phyloP scores from a whole-genome alignment of 805 yeast genomes.

The Candida sphagnicola region DNA sequence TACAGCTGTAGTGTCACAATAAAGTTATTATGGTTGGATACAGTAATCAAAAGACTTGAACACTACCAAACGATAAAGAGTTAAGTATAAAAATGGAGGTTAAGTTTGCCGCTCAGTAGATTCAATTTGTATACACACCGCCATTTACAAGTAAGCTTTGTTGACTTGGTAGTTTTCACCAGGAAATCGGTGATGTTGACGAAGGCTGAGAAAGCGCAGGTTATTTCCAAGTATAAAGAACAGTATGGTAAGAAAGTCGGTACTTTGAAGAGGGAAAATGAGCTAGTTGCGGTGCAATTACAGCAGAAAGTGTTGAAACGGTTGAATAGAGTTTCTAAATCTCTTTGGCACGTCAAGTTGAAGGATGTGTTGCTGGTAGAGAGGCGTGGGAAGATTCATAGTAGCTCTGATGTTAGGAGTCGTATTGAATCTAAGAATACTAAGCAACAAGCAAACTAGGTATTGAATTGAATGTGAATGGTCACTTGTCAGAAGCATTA shows the following conservation, averaged over 20 bases:
- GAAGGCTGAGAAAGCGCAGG: conserved; percentile 1
- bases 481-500: too few relatives aligned
- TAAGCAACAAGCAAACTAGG: too few relatives aligned
- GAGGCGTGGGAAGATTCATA: conserved; percentile 19
- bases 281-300: conserved; percentile 19
- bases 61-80: too few relatives aligned
- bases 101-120: too few relatives aligned
- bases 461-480: too few relatives aligned
- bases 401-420: background rate
- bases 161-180: too few relatives aligned
- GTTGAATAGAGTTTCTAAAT: conserved; percentile 44
- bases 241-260: background rate
- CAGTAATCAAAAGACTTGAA: too few relatives aligned
- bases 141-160: too few relatives aligned
- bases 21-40: too few relatives aligned
- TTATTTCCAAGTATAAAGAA: conserved; percentile 1
- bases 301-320: conserved; percentile 39
- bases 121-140: background rate
- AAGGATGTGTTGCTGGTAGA: conserved; percentile 44
- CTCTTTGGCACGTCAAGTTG: conserved; percentile 46
- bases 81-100: too few relatives aligned
- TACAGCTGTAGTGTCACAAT: too few relatives aligned
- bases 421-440: too few relatives aligned
- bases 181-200: conserved; percentile 1
- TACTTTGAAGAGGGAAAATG: conserved; percentile 11